Conservation (phyloP, 768 basidiomycete genomes). For the Hericium coralloides region DNA sequence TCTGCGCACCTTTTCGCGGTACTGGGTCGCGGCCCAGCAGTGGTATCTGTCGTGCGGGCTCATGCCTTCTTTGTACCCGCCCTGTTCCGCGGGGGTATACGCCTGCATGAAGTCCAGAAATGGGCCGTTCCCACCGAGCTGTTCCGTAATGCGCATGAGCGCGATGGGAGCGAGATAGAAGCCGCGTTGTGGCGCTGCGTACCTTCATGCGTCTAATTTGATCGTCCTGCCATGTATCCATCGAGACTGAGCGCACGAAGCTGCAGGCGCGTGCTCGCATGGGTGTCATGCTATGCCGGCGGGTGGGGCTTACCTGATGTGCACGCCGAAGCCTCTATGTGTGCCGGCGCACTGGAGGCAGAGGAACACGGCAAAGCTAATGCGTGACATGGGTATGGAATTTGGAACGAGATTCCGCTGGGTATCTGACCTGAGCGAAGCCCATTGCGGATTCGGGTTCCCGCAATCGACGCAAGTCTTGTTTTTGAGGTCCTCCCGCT, state of each 20-base stretch:
- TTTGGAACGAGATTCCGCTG: background rate
- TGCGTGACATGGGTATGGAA: background rate
- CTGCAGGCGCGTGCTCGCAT: constrained; percentile 29
- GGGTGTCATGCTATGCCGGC: background rate
- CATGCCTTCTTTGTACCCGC: constrained; percentile 58
- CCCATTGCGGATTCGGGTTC: constrained; percentile 95
- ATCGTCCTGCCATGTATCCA: constrained; percentile 94
- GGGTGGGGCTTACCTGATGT: constrained; percentile 54
- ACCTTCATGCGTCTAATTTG: constrained; percentile 90
- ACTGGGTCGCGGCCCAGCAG: constrained; percentile 90
- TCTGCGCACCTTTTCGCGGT: constrained; percentile 75
- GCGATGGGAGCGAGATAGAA: constrained; percentile 1
- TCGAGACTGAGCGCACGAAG: constrained; percentile 88
- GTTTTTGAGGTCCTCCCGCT: constrained; percentile 64
- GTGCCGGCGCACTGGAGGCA: constrained; percentile 84
- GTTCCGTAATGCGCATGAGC: constrained; percentile 8
- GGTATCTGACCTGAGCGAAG: constrained; percentile 55
- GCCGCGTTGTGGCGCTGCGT: background rate
- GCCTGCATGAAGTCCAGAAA: constrained; percentile 73
- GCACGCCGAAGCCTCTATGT: constrained; percentile 89
- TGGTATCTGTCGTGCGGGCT: constrained; percentile 76
- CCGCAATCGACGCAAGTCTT: constrained; percentile 74
- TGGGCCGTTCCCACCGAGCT: constrained; percentile 84
- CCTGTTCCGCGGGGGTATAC: constrained; percentile 56
- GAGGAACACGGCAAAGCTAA: constrained; percentile 77